phyloP scores from a whole-genome alignment of 495 filamentous ascomycete genomes.

The Pyrenopolyporus hunteri region DNA sequence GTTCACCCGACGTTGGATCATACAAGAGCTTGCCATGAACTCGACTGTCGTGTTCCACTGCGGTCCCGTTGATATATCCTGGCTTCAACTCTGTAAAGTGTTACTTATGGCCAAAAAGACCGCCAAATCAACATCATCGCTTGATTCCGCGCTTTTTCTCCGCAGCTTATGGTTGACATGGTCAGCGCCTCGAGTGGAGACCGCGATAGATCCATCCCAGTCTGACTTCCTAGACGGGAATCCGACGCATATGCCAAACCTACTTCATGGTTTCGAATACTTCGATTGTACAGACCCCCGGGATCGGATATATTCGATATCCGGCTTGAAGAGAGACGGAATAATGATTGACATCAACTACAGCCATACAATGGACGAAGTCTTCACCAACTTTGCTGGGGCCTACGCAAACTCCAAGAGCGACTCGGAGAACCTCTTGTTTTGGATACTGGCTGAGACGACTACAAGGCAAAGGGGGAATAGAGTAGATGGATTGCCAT shows the following conservation, averaged over 20 bases:
- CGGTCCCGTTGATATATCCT: background rate
- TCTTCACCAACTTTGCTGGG: background rate
- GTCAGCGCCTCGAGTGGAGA: background rate
- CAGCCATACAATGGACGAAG: background rate
- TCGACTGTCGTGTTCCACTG: conserved; percentile 1
- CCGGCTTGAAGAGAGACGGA: background rate
- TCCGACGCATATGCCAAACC: background rate
- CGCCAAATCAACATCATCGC: background rate
- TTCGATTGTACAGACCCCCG: background rate
- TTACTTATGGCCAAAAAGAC: background rate
- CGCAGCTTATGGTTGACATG: background rate
- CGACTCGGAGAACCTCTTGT: background rate
- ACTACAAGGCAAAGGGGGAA: background rate
- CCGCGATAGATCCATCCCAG: background rate
- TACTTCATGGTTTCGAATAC: background rate
- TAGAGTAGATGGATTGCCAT: background rate
- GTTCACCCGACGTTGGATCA: conserved; percentile 21
- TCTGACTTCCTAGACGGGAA: background rate
- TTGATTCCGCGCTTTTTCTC: background rate
- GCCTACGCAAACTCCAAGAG: background rate
- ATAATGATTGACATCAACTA: background rate
- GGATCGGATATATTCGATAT: background rate
- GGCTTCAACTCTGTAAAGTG: background rate
- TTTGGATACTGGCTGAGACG: background rate
- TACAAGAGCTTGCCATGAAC: conserved; percentile 11